phyloP scores from a whole-genome alignment of 768 basidiomycete species.

The Neoboletus magnificus region DNA sequence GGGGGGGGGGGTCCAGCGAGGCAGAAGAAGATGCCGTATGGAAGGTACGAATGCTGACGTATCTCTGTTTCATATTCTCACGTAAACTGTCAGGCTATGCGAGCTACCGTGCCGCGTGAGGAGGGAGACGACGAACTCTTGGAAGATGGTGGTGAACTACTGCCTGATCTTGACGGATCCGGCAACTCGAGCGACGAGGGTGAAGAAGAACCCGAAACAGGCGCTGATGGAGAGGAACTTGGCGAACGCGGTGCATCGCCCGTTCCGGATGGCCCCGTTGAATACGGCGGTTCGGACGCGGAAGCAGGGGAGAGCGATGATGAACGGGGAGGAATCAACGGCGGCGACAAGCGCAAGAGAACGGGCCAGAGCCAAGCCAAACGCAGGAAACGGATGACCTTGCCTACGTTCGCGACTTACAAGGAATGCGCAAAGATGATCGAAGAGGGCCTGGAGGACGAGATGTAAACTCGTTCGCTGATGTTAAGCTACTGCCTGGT shows the following conservation, averaged over 20 bases:
- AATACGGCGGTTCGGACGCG: conserved; percentile 54
- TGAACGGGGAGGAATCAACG: conserved; percentile 38
- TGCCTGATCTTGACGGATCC: conserved; percentile 26
- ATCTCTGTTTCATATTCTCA: not conserved
- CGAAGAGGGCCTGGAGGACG: conserved; percentile 48
- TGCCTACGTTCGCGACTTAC: conserved; percentile 84
- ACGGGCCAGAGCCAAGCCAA: conserved; percentile 41
- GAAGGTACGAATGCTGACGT: conserved; percentile 57
- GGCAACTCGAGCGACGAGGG: conserved; percentile 34
- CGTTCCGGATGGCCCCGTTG: conserved; percentile 53
- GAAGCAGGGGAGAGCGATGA: conserved; percentile 17
- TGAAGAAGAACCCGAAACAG: conserved; percentile 24
- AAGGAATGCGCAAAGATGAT: conserved; percentile 86
- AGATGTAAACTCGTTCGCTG: too few relatives aligned
- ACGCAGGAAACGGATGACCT: conserved; percentile 62
- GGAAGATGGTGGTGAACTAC: conserved; percentile 30
- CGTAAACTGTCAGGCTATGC: conserved; percentile 64
- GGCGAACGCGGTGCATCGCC: conserved; percentile 51
- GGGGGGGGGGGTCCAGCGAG: conserved; percentile 46
- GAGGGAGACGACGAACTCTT: conserved; percentile 46
- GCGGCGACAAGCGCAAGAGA: conserved; percentile 54
- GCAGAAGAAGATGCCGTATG: conserved; percentile 76
- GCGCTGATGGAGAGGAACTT: conserved; percentile 34
- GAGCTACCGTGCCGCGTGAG: conserved; percentile 75
- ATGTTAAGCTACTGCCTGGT: not conserved